phyloP scores from a whole-genome alignment of 2,329 filamentous ascomycete species.

The Fusarium clavum region DNA sequence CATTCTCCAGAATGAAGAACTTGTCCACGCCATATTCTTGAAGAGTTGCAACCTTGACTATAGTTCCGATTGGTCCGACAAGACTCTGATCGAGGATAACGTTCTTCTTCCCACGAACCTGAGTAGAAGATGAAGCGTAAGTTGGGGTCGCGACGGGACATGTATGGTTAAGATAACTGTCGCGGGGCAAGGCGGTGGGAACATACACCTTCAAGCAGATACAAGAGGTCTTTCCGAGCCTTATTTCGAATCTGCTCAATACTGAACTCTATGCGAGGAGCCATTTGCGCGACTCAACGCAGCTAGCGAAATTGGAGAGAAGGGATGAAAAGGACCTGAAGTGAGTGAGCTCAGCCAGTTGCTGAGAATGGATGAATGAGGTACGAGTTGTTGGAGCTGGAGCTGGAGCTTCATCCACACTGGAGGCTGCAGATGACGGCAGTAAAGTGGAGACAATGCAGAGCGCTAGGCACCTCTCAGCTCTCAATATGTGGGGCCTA shows the following conservation, averaged over 20 bases:
- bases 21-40: slow-evolving; percentile 99
- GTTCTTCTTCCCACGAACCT: slow-evolving; percentile 99
- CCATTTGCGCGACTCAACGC: slow-evolving; percentile 68
- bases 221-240: slow-evolving; percentile 88
- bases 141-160: slow-evolving; percentile 6
- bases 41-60: slow-evolving; percentile 94
- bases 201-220: slow-evolving; percentile 95
- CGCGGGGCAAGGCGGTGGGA: slow-evolving; percentile 28
- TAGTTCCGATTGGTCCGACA: slow-evolving; percentile 87
- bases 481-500: slow-evolving; percentile 18
- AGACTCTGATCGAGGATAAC: slow-evolving; percentile 91
- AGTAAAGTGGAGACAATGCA: slow-evolving; percentile 33
- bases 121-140: slow-evolving; percentile 31
- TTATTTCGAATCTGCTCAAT: slow-evolving; percentile 81
- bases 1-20: slow-evolving; percentile 95
- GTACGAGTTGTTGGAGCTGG: slow-evolving; percentile 21
- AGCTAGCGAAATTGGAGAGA: slow-evolving; percentile 18
- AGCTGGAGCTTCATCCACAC: neutral
- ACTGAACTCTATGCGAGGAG: slow-evolving; percentile 77
- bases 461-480: neutral
- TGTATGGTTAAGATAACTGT: slow-evolving; percentile 10
- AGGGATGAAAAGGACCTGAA: slow-evolving; percentile 14
- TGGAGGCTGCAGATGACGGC: slow-evolving; percentile 31
- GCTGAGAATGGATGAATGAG: slow-evolving; percentile 9
- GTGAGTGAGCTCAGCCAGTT: slow-evolving; percentile 33